Conservation (phyloP, 805 yeast species). For the Myxozyma sirexii region DNA sequence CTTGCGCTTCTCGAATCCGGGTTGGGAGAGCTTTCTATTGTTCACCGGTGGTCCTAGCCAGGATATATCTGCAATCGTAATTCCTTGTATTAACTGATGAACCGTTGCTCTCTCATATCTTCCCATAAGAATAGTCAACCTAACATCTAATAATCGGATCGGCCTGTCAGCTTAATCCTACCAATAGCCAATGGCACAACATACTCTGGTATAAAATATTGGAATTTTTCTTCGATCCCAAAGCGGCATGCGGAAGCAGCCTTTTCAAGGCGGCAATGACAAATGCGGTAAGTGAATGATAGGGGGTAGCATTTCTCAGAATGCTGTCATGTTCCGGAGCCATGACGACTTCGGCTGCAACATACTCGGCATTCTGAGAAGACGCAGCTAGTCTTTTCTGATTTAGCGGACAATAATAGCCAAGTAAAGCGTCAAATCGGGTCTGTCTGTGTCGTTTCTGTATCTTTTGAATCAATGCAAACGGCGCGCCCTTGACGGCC, state of each 20-base stretch:
- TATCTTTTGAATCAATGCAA: slow-evolving; percentile 12
- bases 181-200: neutral
- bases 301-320: neutral
- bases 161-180: neutral
- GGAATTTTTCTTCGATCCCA: slow-evolving; percentile 12
- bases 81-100: slow-evolving; percentile 41
- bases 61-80: slow-evolving; percentile 50
- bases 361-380: too few relatives aligned
- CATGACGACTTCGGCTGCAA: neutral
- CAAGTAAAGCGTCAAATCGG: slow-evolving; percentile 4
- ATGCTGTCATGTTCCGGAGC: neutral
- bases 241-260: slow-evolving; percentile 16
- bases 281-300: slow-evolving; percentile 16
- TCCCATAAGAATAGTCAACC: slow-evolving; percentile 45
- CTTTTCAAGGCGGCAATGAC: slow-evolving; percentile 5
- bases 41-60: slow-evolving; percentile 55
- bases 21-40: slow-evolving; percentile 40
- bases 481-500: slow-evolving; percentile 19
- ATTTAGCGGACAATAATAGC: slow-evolving; percentile 17
- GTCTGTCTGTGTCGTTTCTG: slow-evolving; percentile 8
- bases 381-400: neutral
- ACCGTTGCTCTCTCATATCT: slow-evolving; percentile 46
- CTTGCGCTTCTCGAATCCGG: slow-evolving; percentile 48
- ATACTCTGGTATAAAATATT: slow-evolving; percentile 3
- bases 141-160: slow-evolving; percentile 8